Percentiles rank a stretch among this genome's conserved stretches.
Conservation (phyloP, 2,329 filamentous ascomycete genomes). For the Hymenotorrendiella dingleyae region DNA sequence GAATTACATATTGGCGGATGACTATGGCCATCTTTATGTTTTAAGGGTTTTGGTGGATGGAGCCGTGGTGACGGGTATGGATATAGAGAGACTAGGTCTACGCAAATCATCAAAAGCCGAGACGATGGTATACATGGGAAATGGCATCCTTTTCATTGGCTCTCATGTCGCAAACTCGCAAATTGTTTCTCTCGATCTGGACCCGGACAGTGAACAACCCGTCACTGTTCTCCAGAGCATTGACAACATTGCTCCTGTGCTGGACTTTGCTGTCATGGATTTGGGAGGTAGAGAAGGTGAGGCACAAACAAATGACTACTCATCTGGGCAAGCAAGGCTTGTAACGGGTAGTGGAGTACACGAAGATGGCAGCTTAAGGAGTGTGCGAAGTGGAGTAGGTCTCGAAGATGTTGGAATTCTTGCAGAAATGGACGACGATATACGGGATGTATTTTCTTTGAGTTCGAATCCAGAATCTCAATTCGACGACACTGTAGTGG, state of each 20-base stretch:
- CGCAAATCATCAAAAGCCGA: conserved; percentile 71
- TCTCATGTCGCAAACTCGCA: conserved; percentile 93
- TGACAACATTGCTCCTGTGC: conserved; percentile 79
- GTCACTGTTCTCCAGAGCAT: conserved; percentile 68
- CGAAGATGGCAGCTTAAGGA: conserved; percentile 80
- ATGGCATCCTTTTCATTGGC: conserved; percentile 73
- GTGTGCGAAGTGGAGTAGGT: conserved; percentile 88
- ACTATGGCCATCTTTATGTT: conserved; percentile 82
- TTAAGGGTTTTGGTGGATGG: conserved; percentile 67
- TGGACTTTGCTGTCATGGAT: conserved; percentile 96
- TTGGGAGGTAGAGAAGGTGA: conserved; percentile 81
- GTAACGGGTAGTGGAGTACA: conserved; percentile 90
- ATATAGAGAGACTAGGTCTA: conserved; percentile 58
- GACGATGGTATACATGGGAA: conserved; percentile 70
- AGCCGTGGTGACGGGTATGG: conserved; percentile 65
- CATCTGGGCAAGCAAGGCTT: conserved; percentile 87
- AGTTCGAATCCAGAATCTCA: conserved; percentile 42
- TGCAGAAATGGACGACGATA: conserved; percentile 69
- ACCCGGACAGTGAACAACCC: conserved; percentile 29
- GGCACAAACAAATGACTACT: conserved; percentile 79
- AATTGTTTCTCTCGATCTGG: conserved; percentile 58
- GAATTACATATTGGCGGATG: conserved; percentile 83
- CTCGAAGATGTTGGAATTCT: conserved; percentile 81
- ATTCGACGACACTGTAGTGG: conserved; percentile 64
- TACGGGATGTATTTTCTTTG: conserved; percentile 68